Evolutionary conservation across 2,329 filamentous ascomycete genomes (phyloP), one percentile per base, ranked within the genome.

Genomic region (Microcera coccophila): DNA sequence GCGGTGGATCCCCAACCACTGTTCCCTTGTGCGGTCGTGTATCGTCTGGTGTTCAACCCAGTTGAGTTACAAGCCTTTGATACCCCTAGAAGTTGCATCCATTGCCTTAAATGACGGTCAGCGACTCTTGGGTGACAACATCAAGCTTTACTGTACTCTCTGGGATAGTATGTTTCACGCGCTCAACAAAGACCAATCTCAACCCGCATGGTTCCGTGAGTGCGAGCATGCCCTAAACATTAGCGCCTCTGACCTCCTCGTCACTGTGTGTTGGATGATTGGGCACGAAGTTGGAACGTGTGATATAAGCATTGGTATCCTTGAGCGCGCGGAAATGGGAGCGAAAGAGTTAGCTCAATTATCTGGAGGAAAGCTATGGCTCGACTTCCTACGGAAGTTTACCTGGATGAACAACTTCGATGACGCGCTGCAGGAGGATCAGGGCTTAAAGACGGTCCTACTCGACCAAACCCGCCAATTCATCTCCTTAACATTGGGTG

Each of bases 191-290:
- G 41, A 44, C 15, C 4, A 8, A 8, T 28, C 21, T 15, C 44
- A 45, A 2, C 55, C 55, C 10, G 32, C 37, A 5, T 58, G 55
- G 55, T 57, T 53, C 19, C 19, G 5, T 3, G 21, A 48, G 20
- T 59, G 54, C 38, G 55, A 58, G 28, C 45, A 44, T 24, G 52
- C 54, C 14, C 44, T 57, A 11, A 55, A 54, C 2, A 57, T 58
- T 16, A 49, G 52, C 33, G 39, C 55, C 10, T 53, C 55, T 3
- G 55, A 58, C 42, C 54, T 58, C 16, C 54, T 58, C n/a, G 47
- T 49, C 19, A 57, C 41, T 4, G 28, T 58, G 4, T 54, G 48
- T 7, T 58, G 55, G 55, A 52, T 59, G 45, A 47, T 59, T 40
- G 46, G 55, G 18, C 41, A 40, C 10, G 47, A 55, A 20, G 21